phyloP scores from a whole-genome alignment of 306 rosid genomes.

The Vigna reflexopilosa region DNA sequence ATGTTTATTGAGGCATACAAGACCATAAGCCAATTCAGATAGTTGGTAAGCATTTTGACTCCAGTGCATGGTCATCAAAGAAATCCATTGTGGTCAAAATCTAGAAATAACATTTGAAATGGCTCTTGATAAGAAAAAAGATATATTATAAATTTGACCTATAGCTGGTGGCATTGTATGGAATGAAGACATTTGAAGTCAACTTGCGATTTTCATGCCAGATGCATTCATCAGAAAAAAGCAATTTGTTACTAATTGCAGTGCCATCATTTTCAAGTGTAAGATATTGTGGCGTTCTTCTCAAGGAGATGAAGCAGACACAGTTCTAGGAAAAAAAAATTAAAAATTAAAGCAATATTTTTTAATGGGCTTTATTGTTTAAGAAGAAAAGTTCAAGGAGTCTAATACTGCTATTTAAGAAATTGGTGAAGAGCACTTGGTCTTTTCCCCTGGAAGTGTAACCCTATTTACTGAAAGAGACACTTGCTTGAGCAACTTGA shows the following conservation, averaged over 20 bases:
- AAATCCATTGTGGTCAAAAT: conserved; percentile 38
- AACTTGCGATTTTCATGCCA: conserved; percentile 32
- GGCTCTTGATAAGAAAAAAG: conserved; percentile 3
- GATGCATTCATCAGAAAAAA: conserved; percentile 44
- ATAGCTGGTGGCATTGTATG: conserved; percentile 20
- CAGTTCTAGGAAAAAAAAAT: background rate
- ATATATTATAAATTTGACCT: conserved; percentile 30
- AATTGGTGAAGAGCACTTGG: conserved; percentile 18
- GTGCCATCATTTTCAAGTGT: conserved; percentile 31
- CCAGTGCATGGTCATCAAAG: conserved; percentile 31
- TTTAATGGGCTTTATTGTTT: background rate
- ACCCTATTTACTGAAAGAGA: conserved; percentile 31
- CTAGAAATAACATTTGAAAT: conserved; percentile 31
- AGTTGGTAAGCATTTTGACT: conserved; percentile 36
- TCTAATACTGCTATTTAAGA: background rate
- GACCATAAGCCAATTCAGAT: conserved; percentile 46
- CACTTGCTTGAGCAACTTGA: conserved; percentile 45
- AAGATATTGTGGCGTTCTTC: background rate
- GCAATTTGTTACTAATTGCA: conserved; percentile 10
- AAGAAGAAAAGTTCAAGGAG: background rate
- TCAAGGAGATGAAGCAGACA: background rate
- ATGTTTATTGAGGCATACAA: background rate
- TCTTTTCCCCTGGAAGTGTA: background rate
- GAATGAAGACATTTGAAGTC: conserved; percentile 41
- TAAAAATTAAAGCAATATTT: background rate